phyloP scores from a whole-genome alignment of 441 rosid genomes.

The Jatropha multifida region DNA sequence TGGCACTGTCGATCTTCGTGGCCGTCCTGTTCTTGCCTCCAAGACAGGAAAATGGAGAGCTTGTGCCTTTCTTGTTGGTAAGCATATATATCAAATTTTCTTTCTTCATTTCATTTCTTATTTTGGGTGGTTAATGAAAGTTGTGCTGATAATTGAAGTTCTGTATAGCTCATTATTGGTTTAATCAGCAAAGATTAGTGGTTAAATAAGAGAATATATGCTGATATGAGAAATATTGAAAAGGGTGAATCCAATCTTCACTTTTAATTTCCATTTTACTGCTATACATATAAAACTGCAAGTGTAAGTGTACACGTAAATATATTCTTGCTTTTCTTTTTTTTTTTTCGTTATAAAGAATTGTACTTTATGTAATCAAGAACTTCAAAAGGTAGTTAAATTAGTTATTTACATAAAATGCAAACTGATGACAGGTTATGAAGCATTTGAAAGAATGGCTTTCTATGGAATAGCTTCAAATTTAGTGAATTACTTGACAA shows the following conservation, averaged over 20 bases:
- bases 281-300: background rate
- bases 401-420: no score
- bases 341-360: background rate
- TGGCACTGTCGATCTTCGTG: constrained; percentile 75
- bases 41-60: constrained; percentile 89
- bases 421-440: constrained; percentile 51
- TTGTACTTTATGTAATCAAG: background rate
- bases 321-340: background rate
- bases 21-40: constrained; percentile 65
- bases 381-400: background rate
- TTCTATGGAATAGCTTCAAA: constrained; percentile 84
- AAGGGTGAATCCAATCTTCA: background rate
- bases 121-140: background rate
- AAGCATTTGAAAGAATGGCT: constrained; percentile 96
- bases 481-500: constrained; percentile 74
- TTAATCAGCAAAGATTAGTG: background rate
- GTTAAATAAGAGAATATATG: background rate
- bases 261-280: background rate
- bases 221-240: background rate
- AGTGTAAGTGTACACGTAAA: background rate
- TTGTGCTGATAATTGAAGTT: background rate
- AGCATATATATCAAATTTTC: background rate
- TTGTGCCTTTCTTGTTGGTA: constrained; percentile 84
- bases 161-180: background rate
- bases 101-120: background rate